Evolutionary conservation across 371 early-diverging fungal species (phyloP).

Genomic region (Actinomucor elegans): DNA sequence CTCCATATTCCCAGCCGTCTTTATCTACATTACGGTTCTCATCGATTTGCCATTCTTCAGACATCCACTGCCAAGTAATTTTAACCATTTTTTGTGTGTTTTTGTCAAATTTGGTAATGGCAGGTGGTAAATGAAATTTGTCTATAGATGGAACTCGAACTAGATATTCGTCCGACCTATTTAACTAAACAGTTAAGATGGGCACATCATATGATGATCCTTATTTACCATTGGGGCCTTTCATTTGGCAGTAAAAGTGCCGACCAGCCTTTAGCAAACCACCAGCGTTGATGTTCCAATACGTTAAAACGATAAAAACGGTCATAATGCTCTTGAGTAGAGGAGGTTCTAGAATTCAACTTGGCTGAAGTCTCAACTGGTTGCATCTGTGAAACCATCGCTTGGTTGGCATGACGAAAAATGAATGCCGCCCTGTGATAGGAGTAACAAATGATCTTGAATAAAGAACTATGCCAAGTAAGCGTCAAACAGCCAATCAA

Average conservation of each 20-base stretch:
- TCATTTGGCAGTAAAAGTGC: conserved; percentile 13
- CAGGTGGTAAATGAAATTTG: conserved; percentile 18
- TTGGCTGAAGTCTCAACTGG: not conserved
- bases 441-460: conserved; percentile 10
- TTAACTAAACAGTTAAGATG: not conserved
- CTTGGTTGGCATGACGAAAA: not conserved
- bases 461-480: conserved; percentile 13
- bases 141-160: conserved; percentile 13
- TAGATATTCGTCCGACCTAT: conserved; percentile 29
- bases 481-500: conserved; percentile 2
- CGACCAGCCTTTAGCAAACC: conserved; percentile 12
- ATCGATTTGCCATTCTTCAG: conserved; percentile 22
- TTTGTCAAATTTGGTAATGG: conserved; percentile 1
- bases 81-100: not conserved
- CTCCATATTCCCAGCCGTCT: conserved; percentile 29
- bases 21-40: conserved; percentile 11
- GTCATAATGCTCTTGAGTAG: not conserved
- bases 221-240: conserved; percentile 21
- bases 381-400: not conserved
- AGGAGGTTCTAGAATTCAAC: not conserved
- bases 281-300: conserved; percentile 27
- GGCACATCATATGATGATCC: not conserved
- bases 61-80: conserved; percentile 20
- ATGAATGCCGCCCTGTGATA: conserved; percentile 8
- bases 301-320: conserved; percentile 14